A percentile compares a stretch with the other conserved stretches of the same genome.
phyloP scores from a whole-genome alignment of 176 grass and related monocot genomes.

The Elaeis guineensis region DNA sequence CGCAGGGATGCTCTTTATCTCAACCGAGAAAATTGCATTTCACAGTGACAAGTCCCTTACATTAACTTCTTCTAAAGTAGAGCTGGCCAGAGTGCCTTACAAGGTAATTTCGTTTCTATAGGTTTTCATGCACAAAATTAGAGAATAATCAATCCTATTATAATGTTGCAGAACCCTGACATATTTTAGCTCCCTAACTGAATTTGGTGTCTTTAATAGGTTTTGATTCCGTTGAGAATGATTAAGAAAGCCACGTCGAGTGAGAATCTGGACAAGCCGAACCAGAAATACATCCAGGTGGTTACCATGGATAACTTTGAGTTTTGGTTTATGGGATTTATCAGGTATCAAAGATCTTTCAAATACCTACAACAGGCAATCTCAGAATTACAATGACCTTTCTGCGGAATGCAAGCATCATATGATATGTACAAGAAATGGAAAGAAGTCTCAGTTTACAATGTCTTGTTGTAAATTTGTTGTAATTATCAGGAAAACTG shows the following conservation, averaged over 20 bases:
- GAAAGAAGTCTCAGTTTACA: neutral
- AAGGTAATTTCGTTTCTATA: constrained; percentile 31
- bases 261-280: constrained; percentile 60
- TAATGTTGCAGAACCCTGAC: too few relatives aligned
- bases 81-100: constrained; percentile 56
- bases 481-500: too few relatives aligned
- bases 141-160: too few relatives aligned
- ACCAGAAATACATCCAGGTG: constrained; percentile 76
- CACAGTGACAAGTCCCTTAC: constrained; percentile 66
- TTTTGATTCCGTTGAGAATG: constrained; percentile 43
- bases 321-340: constrained; percentile 94
- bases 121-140: too few relatives aligned
- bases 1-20: constrained; percentile 79
- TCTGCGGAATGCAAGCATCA: too few relatives aligned
- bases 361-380: constrained; percentile 56
- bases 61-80: constrained; percentile 43
- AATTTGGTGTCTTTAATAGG: neutral
- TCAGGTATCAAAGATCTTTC: constrained; percentile 49
- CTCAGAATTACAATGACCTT: constrained; percentile 30
- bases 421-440: neutral
- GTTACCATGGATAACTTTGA: constrained; percentile 63
- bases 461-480: neutral
- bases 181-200: too few relatives aligned
- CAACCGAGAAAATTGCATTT: constrained; percentile 68
- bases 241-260: constrained; percentile 40